Percentiles rank a stretch among this genome's conserved stretches.
Conservation (phyloP, 2,329 filamentous ascomycete species). For the Xylaria sp. region DNA sequence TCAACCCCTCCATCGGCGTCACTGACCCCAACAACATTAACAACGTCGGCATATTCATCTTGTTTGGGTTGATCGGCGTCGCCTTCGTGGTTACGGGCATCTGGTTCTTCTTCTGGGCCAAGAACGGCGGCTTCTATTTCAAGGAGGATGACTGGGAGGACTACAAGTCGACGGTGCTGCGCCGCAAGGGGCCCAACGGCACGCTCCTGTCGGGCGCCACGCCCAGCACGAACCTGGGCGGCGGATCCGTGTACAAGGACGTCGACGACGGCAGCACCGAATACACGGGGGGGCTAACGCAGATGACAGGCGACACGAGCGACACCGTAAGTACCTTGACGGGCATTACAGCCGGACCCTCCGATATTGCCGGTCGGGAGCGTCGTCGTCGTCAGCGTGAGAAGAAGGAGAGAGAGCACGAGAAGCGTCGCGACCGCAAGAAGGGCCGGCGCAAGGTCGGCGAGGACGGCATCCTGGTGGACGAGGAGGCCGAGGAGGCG, state of each 20-base stretch:
- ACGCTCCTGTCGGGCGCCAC: slow-evolving; percentile 84
- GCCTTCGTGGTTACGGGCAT: slow-evolving; percentile 76
- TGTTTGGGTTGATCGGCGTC: slow-evolving; percentile 84
- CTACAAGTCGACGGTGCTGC: slow-evolving; percentile 92
- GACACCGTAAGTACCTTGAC: slow-evolving; percentile 57
- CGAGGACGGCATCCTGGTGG: slow-evolving; percentile 67
- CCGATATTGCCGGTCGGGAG: slow-evolving; percentile 61
- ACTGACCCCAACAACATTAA: slow-evolving; percentile 63
- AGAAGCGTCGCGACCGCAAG: slow-evolving; percentile 48
- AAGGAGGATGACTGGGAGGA: slow-evolving; percentile 92
- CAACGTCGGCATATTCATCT: slow-evolving; percentile 76
- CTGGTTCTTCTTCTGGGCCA: slow-evolving; percentile 99
- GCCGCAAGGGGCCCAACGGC: slow-evolving; percentile 87
- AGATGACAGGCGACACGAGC: slow-evolving; percentile 47
- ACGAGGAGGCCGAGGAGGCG: slow-evolving; percentile 67
- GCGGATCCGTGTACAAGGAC: slow-evolving; percentile 82
- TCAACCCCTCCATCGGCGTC: slow-evolving; percentile 53
- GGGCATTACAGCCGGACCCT: slow-evolving; percentile 63
- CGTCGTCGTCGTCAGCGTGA: slow-evolving; percentile 61
- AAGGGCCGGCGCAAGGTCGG: slow-evolving; percentile 51
- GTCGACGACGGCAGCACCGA: slow-evolving; percentile 56
- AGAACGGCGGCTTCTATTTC: slow-evolving; percentile 93
- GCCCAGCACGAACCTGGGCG: slow-evolving; percentile 81
- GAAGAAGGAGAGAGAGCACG: slow-evolving; percentile 53
- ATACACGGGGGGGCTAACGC: slow-evolving; percentile 45